A percentile compares a stretch with the other conserved stretches of the same genome.
Evolutionary conservation across 495 filamentous ascomycete species (phyloP).

Genomic region (Podospora anserina): DNA sequence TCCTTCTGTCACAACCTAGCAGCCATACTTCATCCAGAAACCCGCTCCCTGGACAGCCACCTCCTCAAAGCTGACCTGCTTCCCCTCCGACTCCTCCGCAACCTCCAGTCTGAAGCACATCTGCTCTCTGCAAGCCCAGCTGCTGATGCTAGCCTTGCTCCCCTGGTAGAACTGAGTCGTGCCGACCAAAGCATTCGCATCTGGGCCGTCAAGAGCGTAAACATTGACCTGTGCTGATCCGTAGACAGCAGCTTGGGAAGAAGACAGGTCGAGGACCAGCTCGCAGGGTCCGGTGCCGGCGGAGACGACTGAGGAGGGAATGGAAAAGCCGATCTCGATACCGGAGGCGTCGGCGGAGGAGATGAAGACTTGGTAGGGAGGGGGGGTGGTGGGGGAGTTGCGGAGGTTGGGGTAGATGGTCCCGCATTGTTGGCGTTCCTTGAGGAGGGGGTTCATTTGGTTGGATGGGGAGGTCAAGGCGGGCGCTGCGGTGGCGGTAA

Average conservation of each 20-base stretch:
- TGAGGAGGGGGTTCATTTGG: not conserved
- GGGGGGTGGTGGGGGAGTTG: not conserved
- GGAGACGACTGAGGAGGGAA: constrained; percentile 13
- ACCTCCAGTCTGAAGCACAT: constrained; percentile 30
- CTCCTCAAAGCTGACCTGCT: constrained; percentile 2
- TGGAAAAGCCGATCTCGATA: constrained; percentile 1
- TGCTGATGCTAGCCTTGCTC: constrained; percentile 18
- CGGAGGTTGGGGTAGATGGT: constrained; percentile 6
- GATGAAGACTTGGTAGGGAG: constrained; percentile 5
- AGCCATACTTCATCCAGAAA: constrained; percentile 4
- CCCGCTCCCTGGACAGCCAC: not conserved
- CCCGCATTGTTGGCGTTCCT: not conserved
- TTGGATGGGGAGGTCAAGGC: not conserved
- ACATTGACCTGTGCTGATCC: constrained; percentile 29
- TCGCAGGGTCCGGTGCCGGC: constrained; percentile 15
- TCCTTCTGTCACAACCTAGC: not conserved
- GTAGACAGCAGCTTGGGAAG: not conserved
- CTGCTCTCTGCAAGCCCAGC: constrained; percentile 31
- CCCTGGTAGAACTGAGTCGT: constrained; percentile 24
- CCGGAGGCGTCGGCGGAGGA: not conserved
- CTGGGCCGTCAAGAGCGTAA: constrained; percentile 31
- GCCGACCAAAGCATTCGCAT: constrained; percentile 27
- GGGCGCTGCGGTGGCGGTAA: not conserved
- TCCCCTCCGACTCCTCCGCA: not conserved
- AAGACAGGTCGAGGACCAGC: not conserved